These are phyloP conservation scores for Neonectria magnoliae DNA, from an alignment of 2,329 filamentous ascomycete genomes.

Conservation along the genomic window DNA sequence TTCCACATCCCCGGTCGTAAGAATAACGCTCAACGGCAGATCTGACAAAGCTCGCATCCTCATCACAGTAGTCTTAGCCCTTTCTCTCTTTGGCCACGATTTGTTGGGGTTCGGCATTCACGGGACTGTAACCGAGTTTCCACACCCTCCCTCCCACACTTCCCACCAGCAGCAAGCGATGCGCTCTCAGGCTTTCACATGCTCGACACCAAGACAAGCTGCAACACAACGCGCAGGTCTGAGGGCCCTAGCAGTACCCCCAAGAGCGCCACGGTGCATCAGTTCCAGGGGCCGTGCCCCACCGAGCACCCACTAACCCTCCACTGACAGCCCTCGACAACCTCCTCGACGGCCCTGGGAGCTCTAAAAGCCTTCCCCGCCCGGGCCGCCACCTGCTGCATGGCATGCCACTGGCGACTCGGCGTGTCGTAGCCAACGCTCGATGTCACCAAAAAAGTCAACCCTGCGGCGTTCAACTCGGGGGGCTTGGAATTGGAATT, in stretches of 20 bases:
- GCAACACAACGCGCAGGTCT: conserved; percentile 8
- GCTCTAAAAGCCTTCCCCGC: conserved; percentile 8
- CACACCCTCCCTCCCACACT: conserved; percentile 17
- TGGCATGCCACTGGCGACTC: conserved; percentile 22
- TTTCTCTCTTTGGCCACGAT: conserved; percentile 13
- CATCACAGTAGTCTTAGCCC: conserved; percentile 12
- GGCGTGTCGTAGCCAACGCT: conserved; percentile 29
- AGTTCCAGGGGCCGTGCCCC: conserved; percentile 19
- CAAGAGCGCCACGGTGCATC: conserved; percentile 21
- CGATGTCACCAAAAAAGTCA: conserved; percentile 31
- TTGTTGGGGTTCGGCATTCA: conserved; percentile 38
- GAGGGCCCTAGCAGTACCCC: conserved; percentile 4
- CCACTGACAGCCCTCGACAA: not conserved
- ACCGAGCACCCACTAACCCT: conserved; percentile 15
- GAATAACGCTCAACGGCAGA: conserved; percentile 32
- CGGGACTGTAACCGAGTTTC: conserved; percentile 35
- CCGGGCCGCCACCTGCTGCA: conserved; percentile 6
- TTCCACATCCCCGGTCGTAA: not conserved
- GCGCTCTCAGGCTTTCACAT: conserved; percentile 37
- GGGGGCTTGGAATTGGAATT: conserved; percentile 24
- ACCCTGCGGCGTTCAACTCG: conserved; percentile 30
- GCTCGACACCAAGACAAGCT: conserved; percentile 26
- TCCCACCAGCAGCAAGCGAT: conserved; percentile 37
- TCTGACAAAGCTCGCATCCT: conserved; percentile 30
- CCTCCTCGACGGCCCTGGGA: not conserved